Evolutionary conservation across 2,329 filamentous ascomycete species (phyloP), one percentile per base, ranked within the genome.

Genomic region (Calonectria pseudoreteaudii): DNA sequence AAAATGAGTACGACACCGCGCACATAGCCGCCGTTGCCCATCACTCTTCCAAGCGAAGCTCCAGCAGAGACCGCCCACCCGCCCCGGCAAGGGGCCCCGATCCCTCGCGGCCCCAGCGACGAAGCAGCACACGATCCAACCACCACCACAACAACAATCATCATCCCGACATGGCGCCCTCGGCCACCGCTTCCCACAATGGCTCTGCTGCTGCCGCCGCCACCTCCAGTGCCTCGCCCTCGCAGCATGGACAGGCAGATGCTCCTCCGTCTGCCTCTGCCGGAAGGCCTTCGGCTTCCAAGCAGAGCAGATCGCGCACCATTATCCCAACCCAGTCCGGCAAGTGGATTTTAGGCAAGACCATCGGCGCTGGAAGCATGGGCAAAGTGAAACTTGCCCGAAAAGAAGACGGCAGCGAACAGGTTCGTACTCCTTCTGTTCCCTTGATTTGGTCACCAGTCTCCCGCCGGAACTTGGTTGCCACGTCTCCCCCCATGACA

Each of bases 281-380:
- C 65, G 77, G 80, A 41, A 77, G 81, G 56, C 77, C 82, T 18
- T 81, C 87, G 16, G 86, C 86, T 56, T 83, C 87, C 62, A 89
- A 89, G 79, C 88, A 88, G 78, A 86, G 88, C 73, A 90, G 90
- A 78, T 89, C 91, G 69, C 89, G 92, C 80, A 98, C 96, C 16
- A 96, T 94, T 50, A 98, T 99, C 82, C 94, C 94, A 66, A 95
- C 96, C 4, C 93, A 94, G 60, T 95, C 96, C 16, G 97, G 97
- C 72, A 95, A 96, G 87, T 99, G 96, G 95, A 92, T 95, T 70
- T 88, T 99, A 67, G 96, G 96, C 73, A 98, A 98, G 88, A 98
- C 97, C 4, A 97, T 99, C 81, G 97, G 97, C 74, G 95, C 96
- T 68, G 97, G 97, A 66, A 98, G 96, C 85, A 99, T 99, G 97